These are phyloP conservation scores for Aspergillus nanangensis DNA, from an alignment of 495 filamentous ascomycete genomes.

Conservation along the genomic window DNA sequence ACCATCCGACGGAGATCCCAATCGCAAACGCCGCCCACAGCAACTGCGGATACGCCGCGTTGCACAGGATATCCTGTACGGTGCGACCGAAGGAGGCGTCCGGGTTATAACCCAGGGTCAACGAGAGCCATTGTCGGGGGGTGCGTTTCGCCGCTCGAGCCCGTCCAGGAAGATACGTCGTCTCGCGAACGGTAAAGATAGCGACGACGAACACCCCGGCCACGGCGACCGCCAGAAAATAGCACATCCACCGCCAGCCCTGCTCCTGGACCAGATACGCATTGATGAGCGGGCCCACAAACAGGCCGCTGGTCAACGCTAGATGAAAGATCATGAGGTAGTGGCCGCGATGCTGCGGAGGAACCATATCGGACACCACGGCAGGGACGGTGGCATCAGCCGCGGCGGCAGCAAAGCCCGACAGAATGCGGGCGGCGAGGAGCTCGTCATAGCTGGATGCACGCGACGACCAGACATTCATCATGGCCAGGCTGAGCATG, in stretches of 20 bases:
- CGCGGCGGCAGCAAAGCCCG: constrained; percentile 23
- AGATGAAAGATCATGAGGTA: constrained; percentile 34
- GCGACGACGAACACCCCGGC: constrained; percentile 13
- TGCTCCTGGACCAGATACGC: constrained; percentile 26
- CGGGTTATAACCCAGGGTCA: constrained; percentile 19
- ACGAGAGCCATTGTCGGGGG: constrained; percentile 21
- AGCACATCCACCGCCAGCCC: constrained; percentile 32
- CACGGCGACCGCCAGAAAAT: constrained; percentile 22
- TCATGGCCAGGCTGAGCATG: constrained; percentile 20
- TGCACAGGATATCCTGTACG: constrained; percentile 17
- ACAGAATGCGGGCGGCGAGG: constrained; percentile 25
- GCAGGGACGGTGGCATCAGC: constrained; percentile 30
- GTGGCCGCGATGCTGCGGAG: constrained; percentile 27
- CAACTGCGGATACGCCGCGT: constrained; percentile 24
- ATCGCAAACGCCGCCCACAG: constrained; percentile 27
- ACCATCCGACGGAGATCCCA: constrained; percentile 29
- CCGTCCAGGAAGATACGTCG: constrained; percentile 13
- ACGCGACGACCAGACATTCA: constrained; percentile 26
- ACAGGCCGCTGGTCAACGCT: constrained; percentile 24
- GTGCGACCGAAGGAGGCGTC: constrained; percentile 23
- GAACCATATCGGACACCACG: constrained; percentile 27
- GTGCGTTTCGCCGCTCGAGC: constrained; percentile 9
- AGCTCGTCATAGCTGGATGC: constrained; percentile 22
- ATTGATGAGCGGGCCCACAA: constrained; percentile 29
- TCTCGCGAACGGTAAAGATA: constrained; percentile 26